Evolutionary conservation across 805 yeast species (phyloP).

Genomic region (Candida hispaniensis): DNA sequence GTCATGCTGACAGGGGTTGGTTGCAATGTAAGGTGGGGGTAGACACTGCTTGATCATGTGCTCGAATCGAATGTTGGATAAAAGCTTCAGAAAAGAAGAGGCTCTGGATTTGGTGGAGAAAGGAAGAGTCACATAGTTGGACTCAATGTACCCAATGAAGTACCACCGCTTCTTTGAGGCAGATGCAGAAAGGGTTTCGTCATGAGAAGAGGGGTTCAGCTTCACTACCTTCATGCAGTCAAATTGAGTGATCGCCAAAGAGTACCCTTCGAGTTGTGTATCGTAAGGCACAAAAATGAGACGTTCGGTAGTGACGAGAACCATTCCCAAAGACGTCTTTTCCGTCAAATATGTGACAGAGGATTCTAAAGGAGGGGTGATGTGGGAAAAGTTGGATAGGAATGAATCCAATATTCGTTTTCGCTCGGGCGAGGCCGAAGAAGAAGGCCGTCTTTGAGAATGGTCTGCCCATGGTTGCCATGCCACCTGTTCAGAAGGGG

Average conservation of each 20-base stretch:
- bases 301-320: slow-evolving; percentile 24
- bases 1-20: slow-evolving; percentile 1
- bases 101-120: slow-evolving; percentile 23
- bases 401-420: no score
- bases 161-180: slow-evolving; percentile 14
- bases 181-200: no score
- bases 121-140: slow-evolving; percentile 23
- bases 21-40: slow-evolving; percentile 24
- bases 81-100: slow-evolving; percentile 23
- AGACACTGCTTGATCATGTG: slow-evolving; percentile 26
- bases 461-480: no score
- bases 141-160: slow-evolving; percentile 20
- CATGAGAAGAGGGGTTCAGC: no score
- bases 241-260: slow-evolving; percentile 18
- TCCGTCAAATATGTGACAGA: slow-evolving; percentile 18
- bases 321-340: slow-evolving; percentile 18
- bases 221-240: slow-evolving; percentile 21
- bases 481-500: no score
- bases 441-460: no score
- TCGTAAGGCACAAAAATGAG: slow-evolving; percentile 22
- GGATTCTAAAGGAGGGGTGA: slow-evolving; percentile 16
- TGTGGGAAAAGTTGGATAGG: no score
- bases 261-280: slow-evolving; percentile 17
- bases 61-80: slow-evolving; percentile 27
- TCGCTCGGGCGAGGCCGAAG: no score